Base-by-base conservation (phyloP, 192 early-diverging fungal genomes). In the Rhizophagus sp. region DNA sequence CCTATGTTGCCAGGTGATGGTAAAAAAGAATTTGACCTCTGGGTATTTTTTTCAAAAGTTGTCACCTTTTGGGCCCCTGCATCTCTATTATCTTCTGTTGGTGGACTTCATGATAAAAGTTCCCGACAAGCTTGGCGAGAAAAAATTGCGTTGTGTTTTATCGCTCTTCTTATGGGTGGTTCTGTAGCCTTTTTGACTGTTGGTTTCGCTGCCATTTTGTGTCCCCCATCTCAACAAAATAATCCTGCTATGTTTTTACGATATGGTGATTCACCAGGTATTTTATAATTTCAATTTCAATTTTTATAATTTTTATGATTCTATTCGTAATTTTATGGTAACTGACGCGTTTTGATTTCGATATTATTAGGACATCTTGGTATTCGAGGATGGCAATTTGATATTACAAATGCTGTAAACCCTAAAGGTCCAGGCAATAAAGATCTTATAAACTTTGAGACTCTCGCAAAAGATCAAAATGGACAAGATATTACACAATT, bases 181-280 rank as follows among this genome's bases (percentile, higher is more conserved):
- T 73, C 83, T 9, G 88, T 95, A 11, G 93, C 93, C 30, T 96
- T 94, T 84, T 81, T 95, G 72, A 94, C 92, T 36, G 85, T 96
- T 68, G 92, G 91, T 8, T 84, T 86, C 24, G 61, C 83, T 12
- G 63, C 73, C 33, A n/a, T 86, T 72, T 70, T 86, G 34, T 86
- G 85, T 72, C 83, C 83, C 3, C 67, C n/a, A 3, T 36, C 68
- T 10, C 75, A 86, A 47, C 61, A 81, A 68, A 74, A 65, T 13
- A 79, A 78, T 24, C 81, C 81, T 7, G 70, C 76, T 47, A 75
- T 80, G 13, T 86, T 84, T 82, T 79, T 81, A 22, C 80, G 81
- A 2, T 86, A 79, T 73, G 85, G 79, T 66, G 81, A 86, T 24
- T 3, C 25, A 36, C 76, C 41, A 44, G 30, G 57, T 75, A 33